Evolutionary conservation across 2,329 filamentous ascomycete genomes (phyloP), one percentile per base, ranked within the genome.

Genomic region (Dactylellina haptotyla): DNA sequence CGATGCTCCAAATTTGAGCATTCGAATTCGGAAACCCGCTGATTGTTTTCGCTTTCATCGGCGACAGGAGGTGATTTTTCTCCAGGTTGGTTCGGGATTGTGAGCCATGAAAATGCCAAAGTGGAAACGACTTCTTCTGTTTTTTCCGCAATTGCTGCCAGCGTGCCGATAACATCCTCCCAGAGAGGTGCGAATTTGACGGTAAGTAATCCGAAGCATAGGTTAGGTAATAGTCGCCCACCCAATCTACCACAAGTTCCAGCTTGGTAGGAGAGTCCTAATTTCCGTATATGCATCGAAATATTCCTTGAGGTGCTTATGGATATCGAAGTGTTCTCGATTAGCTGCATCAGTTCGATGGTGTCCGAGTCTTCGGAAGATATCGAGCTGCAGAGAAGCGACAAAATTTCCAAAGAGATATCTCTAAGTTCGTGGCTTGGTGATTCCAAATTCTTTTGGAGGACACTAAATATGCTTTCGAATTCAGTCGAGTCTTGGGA

Each of bases 111-210:
- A 78, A 97, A 91, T 0, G 90, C 89, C 57, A 94, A 83, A 1
- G 87, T 84, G 1, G 89, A 87, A 37, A 97, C 85, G 16, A 86
- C 83, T 30, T 89, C 88, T 79, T 97, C 93, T 20, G 90, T 89
- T 20, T 85, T 85, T 76, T 91, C 86, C 18, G 88, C 86, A 61
- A 99, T 88, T 57, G 89, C 85, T 78, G 92, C 90, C 78, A 99
- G 82, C 0, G 91, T 88, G 62, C 88, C 86, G 56, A 90, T 87
- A 0, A 91, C 87, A 77, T 96, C 92, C 72, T 96, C 91, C 91
- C 94, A 97, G 4, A 96, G 84, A 34, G 92, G 92, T 0, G 93
- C 87, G 76, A 97, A 84, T 76, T 90, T 91, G 53, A 96, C 88
- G 0, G 93, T 95, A 71, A 98, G 85, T 81, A 78, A 41, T 2